Evolutionary conservation across 192 early-diverging fungal species (phyloP).

Genomic region (Pecoramyces ruminantium): DNA sequence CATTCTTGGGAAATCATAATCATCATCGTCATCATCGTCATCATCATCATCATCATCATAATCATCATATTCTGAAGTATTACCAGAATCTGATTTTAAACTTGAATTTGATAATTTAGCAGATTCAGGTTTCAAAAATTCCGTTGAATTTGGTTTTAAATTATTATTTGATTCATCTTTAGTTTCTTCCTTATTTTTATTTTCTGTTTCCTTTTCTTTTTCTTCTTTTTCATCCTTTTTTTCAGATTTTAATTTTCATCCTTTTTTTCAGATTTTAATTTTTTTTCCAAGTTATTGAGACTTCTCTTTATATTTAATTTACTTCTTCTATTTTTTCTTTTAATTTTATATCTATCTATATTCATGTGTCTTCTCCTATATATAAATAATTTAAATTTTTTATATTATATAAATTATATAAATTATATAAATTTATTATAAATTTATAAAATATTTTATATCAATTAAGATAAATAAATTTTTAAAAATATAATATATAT

Average conservation of each 20-base stretch:
- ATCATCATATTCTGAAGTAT: not conserved
- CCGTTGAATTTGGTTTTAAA: not conserved
- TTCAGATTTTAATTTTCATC: no score
- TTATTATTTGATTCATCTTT: slow-evolving; percentile 29
- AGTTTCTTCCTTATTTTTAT: slow-evolving; percentile 15
- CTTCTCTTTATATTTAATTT: not conserved
- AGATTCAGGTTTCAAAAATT: no score
- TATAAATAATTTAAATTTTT: no score
- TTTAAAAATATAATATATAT: no score
- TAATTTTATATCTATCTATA: not conserved
- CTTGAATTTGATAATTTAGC: not conserved
- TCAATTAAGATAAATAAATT: no score
- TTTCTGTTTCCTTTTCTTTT: slow-evolving; percentile 14
- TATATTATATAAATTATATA: no score
- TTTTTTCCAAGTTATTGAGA: not conserved
- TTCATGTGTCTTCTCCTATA: not conserved
- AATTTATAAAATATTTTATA: no score
- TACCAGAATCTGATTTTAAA: no score
- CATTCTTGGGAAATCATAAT: slow-evolving; percentile 45
- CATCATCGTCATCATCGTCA: slow-evolving; percentile 14
- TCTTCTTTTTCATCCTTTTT: slow-evolving; percentile 11
- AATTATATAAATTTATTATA: no score
- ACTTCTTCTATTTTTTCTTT: not conserved
- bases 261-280: not conserved
- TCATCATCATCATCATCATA: slow-evolving; percentile 17